These are phyloP conservation scores for Lizonia empirigonia DNA, from an alignment of 2,329 filamentous ascomycete genomes.

Conservation along the genomic window DNA sequence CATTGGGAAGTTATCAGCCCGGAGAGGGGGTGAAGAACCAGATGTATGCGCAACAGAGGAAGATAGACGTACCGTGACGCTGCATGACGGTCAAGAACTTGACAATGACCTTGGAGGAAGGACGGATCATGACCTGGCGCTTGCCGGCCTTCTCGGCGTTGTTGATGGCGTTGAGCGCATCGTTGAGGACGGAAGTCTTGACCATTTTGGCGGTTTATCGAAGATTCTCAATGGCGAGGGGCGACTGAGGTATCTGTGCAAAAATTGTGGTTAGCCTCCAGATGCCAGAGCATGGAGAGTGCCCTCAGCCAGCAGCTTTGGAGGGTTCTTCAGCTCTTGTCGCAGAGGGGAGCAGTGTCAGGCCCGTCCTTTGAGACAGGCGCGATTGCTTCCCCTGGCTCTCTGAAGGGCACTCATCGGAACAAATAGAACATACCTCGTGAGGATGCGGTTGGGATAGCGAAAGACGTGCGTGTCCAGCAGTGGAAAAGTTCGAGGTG, in stretches of 20 bases:
- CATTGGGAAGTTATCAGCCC: conserved; percentile 99
- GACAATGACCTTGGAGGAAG: conserved; percentile 99
- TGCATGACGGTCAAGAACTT: conserved; percentile 99
- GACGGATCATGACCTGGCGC: conserved; percentile 98
- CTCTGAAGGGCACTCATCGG: conserved; percentile 57
- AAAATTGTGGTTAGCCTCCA: conserved; percentile 62
- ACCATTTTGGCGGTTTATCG: conserved; percentile 84
- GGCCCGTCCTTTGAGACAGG: conserved; percentile 32
- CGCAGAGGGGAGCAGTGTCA: conserved; percentile 56
- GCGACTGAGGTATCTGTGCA: conserved; percentile 66
- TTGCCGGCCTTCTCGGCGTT: conserved; percentile 99
- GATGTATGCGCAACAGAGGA: conserved; percentile 17
- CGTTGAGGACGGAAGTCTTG: conserved; percentile 98
- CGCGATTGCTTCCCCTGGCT: conserved; percentile 56
- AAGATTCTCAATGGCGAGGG: conserved; percentile 79
- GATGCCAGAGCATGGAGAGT: conserved; percentile 71
- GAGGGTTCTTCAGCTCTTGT: conserved; percentile 73
- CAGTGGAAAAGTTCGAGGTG: conserved; percentile 34
- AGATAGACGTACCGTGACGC: conserved; percentile 84
- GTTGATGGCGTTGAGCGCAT: conserved; percentile 98
- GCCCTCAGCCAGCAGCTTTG: conserved; percentile 59
- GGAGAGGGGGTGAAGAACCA: conserved; percentile 58
- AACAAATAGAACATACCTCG: conserved; percentile 45
- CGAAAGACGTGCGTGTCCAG: conserved; percentile 24
- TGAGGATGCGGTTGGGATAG: conserved; percentile 34